Percentiles rank a stretch among this genome's conserved stretches.
Conservation (phyloP, 2,329 filamentous ascomycete genomes). For the Trichoderma sp. region DNA sequence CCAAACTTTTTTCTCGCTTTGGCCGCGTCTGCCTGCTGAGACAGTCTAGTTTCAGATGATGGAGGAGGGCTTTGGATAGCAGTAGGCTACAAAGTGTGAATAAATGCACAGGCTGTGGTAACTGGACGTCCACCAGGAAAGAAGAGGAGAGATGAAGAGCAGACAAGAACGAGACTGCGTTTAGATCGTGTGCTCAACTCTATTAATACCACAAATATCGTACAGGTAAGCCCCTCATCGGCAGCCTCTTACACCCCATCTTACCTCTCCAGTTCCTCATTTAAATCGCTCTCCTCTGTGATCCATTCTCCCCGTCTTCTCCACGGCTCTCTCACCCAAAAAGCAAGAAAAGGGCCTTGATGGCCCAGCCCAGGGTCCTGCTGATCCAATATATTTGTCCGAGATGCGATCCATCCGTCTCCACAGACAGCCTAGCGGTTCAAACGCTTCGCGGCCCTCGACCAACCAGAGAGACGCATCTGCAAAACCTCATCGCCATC, state of each 20-base stretch:
- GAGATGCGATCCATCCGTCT: constrained; percentile 15
- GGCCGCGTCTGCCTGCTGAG: background rate
- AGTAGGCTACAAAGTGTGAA: background rate
- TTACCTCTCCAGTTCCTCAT: constrained; percentile 4
- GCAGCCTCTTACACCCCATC: background rate
- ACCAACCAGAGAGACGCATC: constrained; percentile 17
- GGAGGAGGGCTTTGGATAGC: too few species aligned
- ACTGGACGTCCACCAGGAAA: background rate
- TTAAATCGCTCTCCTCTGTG: constrained; percentile 15
- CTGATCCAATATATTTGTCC: constrained; percentile 16
- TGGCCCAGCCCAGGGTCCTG: constrained; percentile 12
- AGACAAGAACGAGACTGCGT: background rate
- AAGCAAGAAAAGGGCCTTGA: background rate
- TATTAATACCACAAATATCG: constrained; percentile 9
- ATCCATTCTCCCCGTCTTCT: constrained; percentile 4
- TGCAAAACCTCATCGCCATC: constrained; percentile 15
- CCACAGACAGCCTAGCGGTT: background rate
- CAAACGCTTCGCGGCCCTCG: background rate
- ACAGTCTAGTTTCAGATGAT: background rate
- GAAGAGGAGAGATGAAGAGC: background rate
- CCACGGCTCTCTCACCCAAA: background rate
- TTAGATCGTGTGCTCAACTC: background rate
- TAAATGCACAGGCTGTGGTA: background rate
- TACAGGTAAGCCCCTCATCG: background rate
- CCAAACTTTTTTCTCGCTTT: constrained; percentile 9